A percentile compares a stretch with the other conserved stretches of the same genome.
Evolutionary conservation across 768 basidiomycete species (phyloP).

Genomic region (Hortiboletus flavorubellus): DNA sequence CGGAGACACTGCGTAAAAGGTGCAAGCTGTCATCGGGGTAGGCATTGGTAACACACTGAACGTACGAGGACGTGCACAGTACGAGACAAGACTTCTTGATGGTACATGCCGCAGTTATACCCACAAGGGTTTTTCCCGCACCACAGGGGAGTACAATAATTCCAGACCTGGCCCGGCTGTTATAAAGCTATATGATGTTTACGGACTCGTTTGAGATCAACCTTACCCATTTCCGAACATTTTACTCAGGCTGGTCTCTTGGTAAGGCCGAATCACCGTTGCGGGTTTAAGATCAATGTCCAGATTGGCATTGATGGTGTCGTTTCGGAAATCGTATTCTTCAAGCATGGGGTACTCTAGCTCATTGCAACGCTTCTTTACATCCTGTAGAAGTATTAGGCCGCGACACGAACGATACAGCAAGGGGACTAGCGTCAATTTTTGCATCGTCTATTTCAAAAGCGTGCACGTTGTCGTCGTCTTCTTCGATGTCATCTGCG

Average conservation of each 20-base stretch:
- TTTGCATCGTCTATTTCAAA: slow-evolving; percentile 94
- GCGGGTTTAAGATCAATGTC: slow-evolving; percentile 99
- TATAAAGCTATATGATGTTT: slow-evolving; percentile 6
- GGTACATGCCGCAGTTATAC: slow-evolving; percentile 99
- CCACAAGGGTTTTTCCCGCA: slow-evolving; percentile 97
- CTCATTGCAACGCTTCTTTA: slow-evolving; percentile 95
- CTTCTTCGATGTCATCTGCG: slow-evolving; percentile 93
- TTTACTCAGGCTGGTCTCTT: slow-evolving; percentile 97
- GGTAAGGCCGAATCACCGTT: slow-evolving; percentile 96
- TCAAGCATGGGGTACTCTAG: slow-evolving; percentile 98
- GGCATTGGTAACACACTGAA: slow-evolving; percentile 12
- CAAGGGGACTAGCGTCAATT: slow-evolving; percentile 69
- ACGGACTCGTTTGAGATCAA: neutral
- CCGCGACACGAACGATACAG: neutral
- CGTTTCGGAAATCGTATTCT: slow-evolving; percentile 98
- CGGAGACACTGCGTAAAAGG: slow-evolving; percentile 60
- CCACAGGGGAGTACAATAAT: slow-evolving; percentile 99
- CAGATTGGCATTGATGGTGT: slow-evolving; percentile 92
- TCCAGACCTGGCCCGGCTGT: slow-evolving; percentile 91
- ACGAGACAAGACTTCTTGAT: slow-evolving; percentile 99
- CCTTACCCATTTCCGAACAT: slow-evolving; percentile 98
- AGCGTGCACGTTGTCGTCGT: slow-evolving; percentile 95
- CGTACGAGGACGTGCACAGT: slow-evolving; percentile 95
- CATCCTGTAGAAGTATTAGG: slow-evolving; percentile 55
- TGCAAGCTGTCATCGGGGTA: slow-evolving; percentile 5